Evolutionary conservation across 148 eudicot genomes (phyloP), one percentile per base, ranked within the genome.

Genomic region (Camellia sinensis): DNA sequence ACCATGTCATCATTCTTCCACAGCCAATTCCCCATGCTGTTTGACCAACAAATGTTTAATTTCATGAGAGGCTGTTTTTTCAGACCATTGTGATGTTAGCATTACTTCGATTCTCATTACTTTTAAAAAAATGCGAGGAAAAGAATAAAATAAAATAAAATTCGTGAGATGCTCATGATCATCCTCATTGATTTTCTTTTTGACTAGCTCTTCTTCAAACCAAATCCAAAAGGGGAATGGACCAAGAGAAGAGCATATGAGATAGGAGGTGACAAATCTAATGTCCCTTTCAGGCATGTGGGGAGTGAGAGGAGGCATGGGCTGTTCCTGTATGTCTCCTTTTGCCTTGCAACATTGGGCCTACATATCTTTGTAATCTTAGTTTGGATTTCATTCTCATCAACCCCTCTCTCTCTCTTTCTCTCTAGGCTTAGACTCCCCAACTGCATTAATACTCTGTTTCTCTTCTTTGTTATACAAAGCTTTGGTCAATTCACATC

Each of bases 261-360:
- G 37, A 29, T 29, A 29, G 1, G 37, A 29, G 37, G 37, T 29
- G 37, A 29, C 37, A 29, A 29, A 29, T 29, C 37, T 29, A 29
- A 29, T 29, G 37, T 29, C 37, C 37, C 37, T 29, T 29, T 29
- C 37, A 29, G 72, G 68, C 88, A 86, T 84, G 85, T 85, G 88
- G 67, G 66, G 69, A 52, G 77, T 65, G 81, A 67, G 65, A 21
- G 74, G 44, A 80, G 59, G 83, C 87, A 81, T 86, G 90, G 82
- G 53, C 63, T 82, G 84, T 79, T 84, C 64, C 81, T 79, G 53
- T 53, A 11, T 86, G 85, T 84, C 85, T 78, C 85, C 86, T 68
- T 29, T 61, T 43, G 57, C 18, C n/a, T 57, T 67, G 67, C 84
- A 82, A 81, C 78, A 82, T 10, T 45, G 50, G 37, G 22, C 85